Base-by-base conservation (phyloP, 163 green algal species). In the Smithsoniella earleae region DNA sequence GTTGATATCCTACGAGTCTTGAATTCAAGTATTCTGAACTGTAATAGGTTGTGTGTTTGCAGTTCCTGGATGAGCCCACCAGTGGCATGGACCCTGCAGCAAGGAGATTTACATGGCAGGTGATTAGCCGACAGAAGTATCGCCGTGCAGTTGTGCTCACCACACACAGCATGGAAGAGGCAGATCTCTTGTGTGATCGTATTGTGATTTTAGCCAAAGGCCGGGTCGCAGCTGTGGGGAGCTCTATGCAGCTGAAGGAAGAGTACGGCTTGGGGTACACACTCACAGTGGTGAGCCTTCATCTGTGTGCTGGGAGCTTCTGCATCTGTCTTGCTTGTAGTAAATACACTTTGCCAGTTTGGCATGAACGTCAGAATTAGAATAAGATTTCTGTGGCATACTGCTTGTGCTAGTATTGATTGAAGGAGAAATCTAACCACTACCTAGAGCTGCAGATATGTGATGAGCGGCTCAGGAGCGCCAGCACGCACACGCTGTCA, bases 151-250 rank as follows among this genome's bases (percentile, higher is more conserved):
- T 95, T 25, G 79, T 95, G 44, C 85, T 95, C 27, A 95, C 89
- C 33, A 95, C 87, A 0, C 89, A 95, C 86, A 86, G 74, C 77
- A 95, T 95, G 86, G 85, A 90, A 73, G 88, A 91, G 77, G 82
- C 85, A 3, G 82, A 85, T 73, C 46, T 77, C 5, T 58, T 86
- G 33, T 77, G 66, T 16, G 77, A 83, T 49, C 78, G 76, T 6
- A 79, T 79, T 38, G 66, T 52, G 22, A 77, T 79, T 13, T 52
- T 79, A 66, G 79, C 78, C 1, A 76, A 81, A 22, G 86, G 86
- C 16, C 54, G 77, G 6, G 66, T 90, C 25, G 84, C 80, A 1
- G 80, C 86, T 8, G 62, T 73, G 43, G 86, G 86, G 3, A 84
- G 62, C 8, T 65, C 75, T 8, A 76, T 89, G 49, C 80, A 85